Conservation (phyloP, 495 filamentous ascomycete genomes). For the Astrothelium subdiscretum region DNA sequence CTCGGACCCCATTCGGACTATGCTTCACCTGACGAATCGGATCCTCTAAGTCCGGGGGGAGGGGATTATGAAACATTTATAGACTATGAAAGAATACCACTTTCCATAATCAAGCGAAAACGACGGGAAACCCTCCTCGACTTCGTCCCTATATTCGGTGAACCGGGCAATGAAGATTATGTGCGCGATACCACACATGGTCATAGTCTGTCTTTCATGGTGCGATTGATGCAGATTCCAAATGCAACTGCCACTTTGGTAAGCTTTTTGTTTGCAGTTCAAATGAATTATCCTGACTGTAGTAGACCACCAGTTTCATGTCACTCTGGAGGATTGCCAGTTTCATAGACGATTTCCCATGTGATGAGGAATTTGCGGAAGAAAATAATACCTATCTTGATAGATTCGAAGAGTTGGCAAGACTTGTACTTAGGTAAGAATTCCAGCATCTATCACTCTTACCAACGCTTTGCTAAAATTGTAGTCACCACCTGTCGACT, state of each 20-base stretch:
- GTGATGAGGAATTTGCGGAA: background rate
- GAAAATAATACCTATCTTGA: background rate
- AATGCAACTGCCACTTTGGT: slow-evolving; percentile 9
- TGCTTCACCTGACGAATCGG: too few species aligned
- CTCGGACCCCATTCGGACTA: too few species aligned
- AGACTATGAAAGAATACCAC: background rate
- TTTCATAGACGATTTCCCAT: background rate
- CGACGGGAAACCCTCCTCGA: slow-evolving; percentile 4
- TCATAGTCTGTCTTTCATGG: background rate
- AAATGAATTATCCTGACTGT: background rate
- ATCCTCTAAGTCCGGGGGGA: too few species aligned
- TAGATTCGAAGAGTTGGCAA: slow-evolving; percentile 2
- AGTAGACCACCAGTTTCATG: background rate
- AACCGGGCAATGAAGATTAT: background rate
- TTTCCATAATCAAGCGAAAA: background rate
- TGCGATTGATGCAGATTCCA: slow-evolving; percentile 8
- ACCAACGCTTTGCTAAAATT: background rate
- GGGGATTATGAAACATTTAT: background rate
- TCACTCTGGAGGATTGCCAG: slow-evolving; percentile 4
- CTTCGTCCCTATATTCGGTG: background rate
- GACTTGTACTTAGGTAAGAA: background rate
- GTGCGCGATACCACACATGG: background rate
- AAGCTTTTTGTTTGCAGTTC: background rate
- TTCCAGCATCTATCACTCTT: background rate
- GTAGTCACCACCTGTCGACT: slow-evolving; percentile 1